Percentiles rank a stretch among this genome's conserved stretches.
Conservation (phyloP, 2,329 filamentous ascomycete species). For the Epichloe glyceriae region DNA sequence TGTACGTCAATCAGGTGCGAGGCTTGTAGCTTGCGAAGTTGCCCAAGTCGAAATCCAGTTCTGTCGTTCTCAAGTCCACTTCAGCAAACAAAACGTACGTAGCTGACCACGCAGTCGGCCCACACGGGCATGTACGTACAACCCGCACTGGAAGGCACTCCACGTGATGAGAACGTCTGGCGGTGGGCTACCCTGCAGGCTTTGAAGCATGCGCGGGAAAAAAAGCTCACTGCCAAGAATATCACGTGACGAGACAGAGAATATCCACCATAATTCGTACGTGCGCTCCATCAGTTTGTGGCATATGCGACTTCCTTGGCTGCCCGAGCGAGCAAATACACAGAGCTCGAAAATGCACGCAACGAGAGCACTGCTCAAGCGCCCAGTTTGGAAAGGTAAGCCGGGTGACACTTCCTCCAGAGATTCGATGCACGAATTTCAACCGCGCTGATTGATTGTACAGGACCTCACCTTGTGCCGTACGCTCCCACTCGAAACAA, state of each 20-base stretch:
- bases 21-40: too few relatives aligned
- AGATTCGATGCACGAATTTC: not conserved
- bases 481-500: conserved; percentile 19
- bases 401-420: not conserved
- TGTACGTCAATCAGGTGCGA: not conserved
- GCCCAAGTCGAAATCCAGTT: too few relatives aligned
- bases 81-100: not conserved
- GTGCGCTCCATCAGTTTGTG: too few relatives aligned
- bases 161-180: not conserved
- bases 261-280: not conserved
- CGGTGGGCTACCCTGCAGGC: not conserved
- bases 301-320: too few relatives aligned
- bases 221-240: too few relatives aligned
- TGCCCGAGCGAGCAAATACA: not conserved
- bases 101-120: not conserved
- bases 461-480: conserved; percentile 42
- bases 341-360: conserved; percentile 44
- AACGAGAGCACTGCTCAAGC: conserved; percentile 54
- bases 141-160: not conserved
- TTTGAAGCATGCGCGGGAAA: too few relatives aligned
- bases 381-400: conserved; percentile 82
- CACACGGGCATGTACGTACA: not conserved
- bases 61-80: not conserved
- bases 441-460: not conserved
- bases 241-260: not conserved